These are phyloP conservation scores for Candida tropicalis DNA, from an alignment of 1,139 yeast species.

Conservation along the genomic window DNA sequence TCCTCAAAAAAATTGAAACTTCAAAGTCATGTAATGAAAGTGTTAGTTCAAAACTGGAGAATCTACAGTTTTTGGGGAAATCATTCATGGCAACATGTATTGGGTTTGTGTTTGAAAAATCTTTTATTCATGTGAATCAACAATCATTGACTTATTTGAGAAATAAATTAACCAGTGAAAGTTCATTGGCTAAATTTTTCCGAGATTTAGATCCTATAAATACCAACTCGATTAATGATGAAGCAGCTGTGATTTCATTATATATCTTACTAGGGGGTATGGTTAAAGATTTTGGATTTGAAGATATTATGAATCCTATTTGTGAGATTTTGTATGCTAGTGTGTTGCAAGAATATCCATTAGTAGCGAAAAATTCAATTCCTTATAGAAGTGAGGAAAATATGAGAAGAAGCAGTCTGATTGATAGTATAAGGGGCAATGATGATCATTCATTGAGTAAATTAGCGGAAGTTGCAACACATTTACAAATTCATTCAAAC, in stretches of 20 bases:
- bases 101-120: conserved; percentile 62
- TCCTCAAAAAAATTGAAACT: conserved; percentile 53
- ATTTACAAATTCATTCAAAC: conserved; percentile 23
- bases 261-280: conserved; percentile 68
- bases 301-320: conserved; percentile 59
- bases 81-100: conserved; percentile 56
- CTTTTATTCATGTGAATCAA: conserved; percentile 31
- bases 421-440: neutral
- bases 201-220: conserved; percentile 49
- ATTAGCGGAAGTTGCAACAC: conserved; percentile 45
- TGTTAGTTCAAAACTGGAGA: conserved; percentile 42
- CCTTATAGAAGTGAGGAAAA: conserved; percentile 26
- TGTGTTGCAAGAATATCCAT: conserved; percentile 66
- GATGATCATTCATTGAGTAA: conserved; percentile 16
- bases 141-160: conserved; percentile 60
- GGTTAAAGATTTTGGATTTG: conserved; percentile 80
- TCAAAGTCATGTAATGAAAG: conserved; percentile 68
- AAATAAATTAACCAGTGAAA: conserved; percentile 48
- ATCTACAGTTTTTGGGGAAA: conserved; percentile 60
- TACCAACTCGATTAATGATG: conserved; percentile 38
- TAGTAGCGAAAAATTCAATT: conserved; percentile 47
- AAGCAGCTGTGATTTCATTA: conserved; percentile 52
- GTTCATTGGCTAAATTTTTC: conserved; percentile 49
- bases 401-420: conserved; percentile 8
- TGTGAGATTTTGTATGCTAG: conserved; percentile 68